These are phyloP conservation scores for Cystobasidium ongulense DNA, from an alignment of 768 basidiomycete genomes.

Conservation along the genomic window DNA sequence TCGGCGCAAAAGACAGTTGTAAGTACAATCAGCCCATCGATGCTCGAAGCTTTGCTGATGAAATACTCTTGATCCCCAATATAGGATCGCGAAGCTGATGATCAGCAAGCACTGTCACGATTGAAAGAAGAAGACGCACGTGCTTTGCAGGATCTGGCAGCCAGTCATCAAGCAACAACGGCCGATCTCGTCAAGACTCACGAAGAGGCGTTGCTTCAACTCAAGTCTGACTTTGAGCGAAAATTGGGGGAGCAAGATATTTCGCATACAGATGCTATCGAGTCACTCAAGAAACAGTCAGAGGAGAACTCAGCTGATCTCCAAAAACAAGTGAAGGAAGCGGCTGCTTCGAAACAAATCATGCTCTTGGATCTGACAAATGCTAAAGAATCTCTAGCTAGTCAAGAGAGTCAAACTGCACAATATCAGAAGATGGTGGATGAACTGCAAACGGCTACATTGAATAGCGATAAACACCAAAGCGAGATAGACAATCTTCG, in stretches of 20 bases:
- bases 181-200: not conserved
- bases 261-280: conserved; percentile 52
- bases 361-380: not conserved
- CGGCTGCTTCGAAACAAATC: not conserved
- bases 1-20: conserved; percentile 46
- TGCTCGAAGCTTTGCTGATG: not conserved
- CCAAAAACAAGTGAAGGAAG: not conserved
- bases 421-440: not conserved
- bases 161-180: not conserved
- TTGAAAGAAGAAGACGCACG: not conserved
- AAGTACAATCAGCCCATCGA: not conserved
- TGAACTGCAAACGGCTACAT: conserved; percentile 34
- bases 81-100: not conserved
- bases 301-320: not conserved
- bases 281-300: conserved; percentile 10
- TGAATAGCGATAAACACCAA: conserved; percentile 36
- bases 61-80: not conserved
- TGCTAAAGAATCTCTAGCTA: not conserved
- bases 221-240: not conserved
- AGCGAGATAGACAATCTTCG: conserved; percentile 16
- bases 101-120: not conserved
- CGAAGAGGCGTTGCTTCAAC: not conserved
- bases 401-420: not conserved
- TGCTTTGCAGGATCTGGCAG: not conserved
- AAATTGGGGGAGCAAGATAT: conserved; percentile 46